Conservation (phyloP, 2,329 filamentous ascomycete species). For the Zasmidium cellare region DNA sequence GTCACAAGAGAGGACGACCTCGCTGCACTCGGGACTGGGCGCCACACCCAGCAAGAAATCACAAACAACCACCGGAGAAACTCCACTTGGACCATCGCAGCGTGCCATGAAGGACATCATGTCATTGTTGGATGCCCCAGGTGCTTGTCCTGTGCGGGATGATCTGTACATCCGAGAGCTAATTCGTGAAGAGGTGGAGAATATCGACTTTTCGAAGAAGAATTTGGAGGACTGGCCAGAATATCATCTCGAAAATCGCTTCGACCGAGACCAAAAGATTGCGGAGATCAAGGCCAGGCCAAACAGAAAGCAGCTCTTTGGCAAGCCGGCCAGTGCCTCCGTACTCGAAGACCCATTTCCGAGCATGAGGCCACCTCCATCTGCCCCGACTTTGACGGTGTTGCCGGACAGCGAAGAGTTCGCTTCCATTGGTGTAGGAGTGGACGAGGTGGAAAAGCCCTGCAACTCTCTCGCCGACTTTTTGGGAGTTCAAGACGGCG, state of each 20-base stretch:
- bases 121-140: not conserved
- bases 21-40: too few relatives aligned
- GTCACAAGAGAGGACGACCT: too few relatives aligned
- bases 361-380: not conserved
- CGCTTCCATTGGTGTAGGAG: not conserved
- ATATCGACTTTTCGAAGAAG: not conserved
- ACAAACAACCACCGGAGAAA: not conserved
- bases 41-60: too few relatives aligned
- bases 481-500: not conserved
- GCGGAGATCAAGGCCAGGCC: constrained; percentile 51
- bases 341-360: not conserved
- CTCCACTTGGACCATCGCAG: not conserved
- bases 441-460: not conserved
- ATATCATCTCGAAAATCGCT: constrained; percentile 16
- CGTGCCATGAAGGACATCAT: not conserved
- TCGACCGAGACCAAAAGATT: constrained; percentile 55
- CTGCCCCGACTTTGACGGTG: not conserved
- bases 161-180: not conserved
- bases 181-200: not conserved
- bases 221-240: constrained; percentile 22
- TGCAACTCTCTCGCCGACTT: not conserved
- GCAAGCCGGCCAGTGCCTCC: constrained; percentile 16
- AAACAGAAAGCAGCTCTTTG: constrained; percentile 36
- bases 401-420: not conserved
- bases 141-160: not conserved